Conservation (phyloP, 2,329 filamentous ascomycete genomes). For the Fusarium sp. region DNA sequence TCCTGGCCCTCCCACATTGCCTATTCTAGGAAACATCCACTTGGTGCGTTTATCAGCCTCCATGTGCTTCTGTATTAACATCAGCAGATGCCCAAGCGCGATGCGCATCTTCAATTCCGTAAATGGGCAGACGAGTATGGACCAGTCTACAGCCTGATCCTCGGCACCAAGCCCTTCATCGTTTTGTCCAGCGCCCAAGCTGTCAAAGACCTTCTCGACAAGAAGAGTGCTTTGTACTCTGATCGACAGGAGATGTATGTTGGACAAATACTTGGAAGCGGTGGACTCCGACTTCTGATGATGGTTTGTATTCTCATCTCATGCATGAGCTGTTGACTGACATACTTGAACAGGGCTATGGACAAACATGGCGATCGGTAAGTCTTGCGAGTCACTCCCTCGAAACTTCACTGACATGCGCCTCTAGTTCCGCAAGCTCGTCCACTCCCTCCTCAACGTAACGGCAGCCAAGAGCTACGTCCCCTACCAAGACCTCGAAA, state of each 20-base stretch:
- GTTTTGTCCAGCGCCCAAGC: constrained; percentile 3
- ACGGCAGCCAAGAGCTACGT: constrained; percentile 8
- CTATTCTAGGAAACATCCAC: constrained; percentile 3
- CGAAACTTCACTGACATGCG: no score
- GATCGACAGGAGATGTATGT: constrained; percentile 14
- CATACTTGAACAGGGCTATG: background rate
- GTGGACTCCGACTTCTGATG: background rate
- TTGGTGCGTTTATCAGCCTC: background rate
- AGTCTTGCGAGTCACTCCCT: no score
- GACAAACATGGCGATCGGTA: background rate
- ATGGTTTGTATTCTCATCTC: background rate
- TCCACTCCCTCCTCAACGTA: constrained; percentile 2
- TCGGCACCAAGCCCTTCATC: constrained; percentile 2
- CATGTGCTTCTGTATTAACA: background rate
- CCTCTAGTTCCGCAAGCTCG: background rate
- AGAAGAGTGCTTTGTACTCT: background rate
- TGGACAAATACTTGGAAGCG: background rate
- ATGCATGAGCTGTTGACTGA: background rate
- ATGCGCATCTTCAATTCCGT: constrained; percentile 1
- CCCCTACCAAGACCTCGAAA: constrained; percentile 1
- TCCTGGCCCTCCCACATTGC: constrained; percentile 1
- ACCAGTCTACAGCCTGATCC: constrained; percentile 3
- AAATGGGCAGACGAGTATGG: constrained; percentile 13
- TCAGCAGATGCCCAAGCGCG: background rate
- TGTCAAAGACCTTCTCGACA: constrained; percentile 3